Base-by-base conservation (phyloP, 1,284 basidiomycete species). In the Tilletiaria anomala region DNA sequence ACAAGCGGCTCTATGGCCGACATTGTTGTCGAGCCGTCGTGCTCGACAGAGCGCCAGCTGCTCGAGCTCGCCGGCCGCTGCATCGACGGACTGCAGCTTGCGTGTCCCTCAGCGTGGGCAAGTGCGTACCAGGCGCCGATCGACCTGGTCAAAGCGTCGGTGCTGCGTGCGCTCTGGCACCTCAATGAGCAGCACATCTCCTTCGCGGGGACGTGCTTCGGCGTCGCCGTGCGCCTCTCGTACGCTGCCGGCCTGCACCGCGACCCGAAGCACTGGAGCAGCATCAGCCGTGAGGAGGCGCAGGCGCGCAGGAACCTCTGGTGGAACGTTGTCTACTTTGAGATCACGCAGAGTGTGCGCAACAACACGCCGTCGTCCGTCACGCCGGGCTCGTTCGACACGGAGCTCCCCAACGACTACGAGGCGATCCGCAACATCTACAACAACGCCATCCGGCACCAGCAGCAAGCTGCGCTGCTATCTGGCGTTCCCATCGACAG, bases 131-230 rank as follows among this genome's bases (percentile, higher is more conserved):
- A 53, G 41, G 56, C 58, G 12, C 58, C 58, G 15, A 48, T 59
- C 40, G 58, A 61, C 22, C 43, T 61, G n/a, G 47, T 56, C 32
- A 51, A 56, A 32, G 52, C 58, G 5, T 53, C 49, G 10, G 29
- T 59, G 33, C 48, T 61, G 0, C 54, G 56, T 14, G 56, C 54
- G 6, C 48, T 57, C 17, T 61, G 56, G 56, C 56, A 59, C 39
- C 40, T 54, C 35, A 51, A 48, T 42, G 56, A 59, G 45, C 48
- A 54, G 29, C 53, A 61, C 35, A 47, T 58, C 5, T 50, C 55
- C 17, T 59, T 57, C 24, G 56, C 56, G 11, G 45, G 49, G 36
- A 47, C 50, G 4, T 58, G 56, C 45, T 57, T 59, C 34, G 50
- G 54, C 12, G 37, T 47, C 18, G 50, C 58, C 16, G 44, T 54